Evolutionary conservation across 1,284 basidiomycete genomes (phyloP).

Genomic region (Athelia psychrophila): DNA sequence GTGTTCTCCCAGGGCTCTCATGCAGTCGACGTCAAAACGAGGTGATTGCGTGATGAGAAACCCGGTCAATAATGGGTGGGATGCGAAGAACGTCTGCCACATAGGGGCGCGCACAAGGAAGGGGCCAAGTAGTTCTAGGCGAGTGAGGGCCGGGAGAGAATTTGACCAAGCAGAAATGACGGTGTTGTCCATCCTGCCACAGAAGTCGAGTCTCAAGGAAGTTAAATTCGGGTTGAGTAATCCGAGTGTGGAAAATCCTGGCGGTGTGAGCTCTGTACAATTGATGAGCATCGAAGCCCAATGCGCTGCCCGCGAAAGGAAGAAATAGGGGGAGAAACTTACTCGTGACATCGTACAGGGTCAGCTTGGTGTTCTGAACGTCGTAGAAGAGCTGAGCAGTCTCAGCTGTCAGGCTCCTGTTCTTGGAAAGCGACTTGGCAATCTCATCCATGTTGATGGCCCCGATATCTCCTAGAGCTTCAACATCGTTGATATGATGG

Average conservation of each 20-base stretch:
- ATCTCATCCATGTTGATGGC: conserved; percentile 79
- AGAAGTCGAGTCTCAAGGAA: conserved; percentile 78
- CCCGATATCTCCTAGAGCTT: conserved; percentile 87
- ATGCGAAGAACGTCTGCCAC: conserved; percentile 78
- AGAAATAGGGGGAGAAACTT: conserved; percentile 26
- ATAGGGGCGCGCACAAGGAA: conserved; percentile 79
- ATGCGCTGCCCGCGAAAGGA: too few species aligned
- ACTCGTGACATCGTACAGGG: conserved; percentile 92
- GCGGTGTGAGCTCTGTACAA: conserved; percentile 59
- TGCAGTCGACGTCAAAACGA: conserved; percentile 78
- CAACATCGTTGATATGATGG: conserved; percentile 86
- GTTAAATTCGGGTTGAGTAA: conserved; percentile 81
- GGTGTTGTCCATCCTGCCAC: conserved; percentile 79
- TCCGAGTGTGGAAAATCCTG: conserved; percentile 66
- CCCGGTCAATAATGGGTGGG: conserved; percentile 57
- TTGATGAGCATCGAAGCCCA: conserved; percentile 7
- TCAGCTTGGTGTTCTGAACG: conserved; percentile 63
- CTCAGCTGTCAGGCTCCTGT: conserved; percentile 75
- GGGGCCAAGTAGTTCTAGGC: conserved; percentile 84
- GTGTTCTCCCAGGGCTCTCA: conserved; percentile 57
- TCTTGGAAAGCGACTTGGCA: conserved; percentile 83
- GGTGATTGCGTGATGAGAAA: conserved; percentile 88
- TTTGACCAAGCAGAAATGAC: conserved; percentile 66
- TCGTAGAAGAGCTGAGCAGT: conserved; percentile 87
- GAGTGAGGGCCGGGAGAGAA: conserved; percentile 63